Base-by-base conservation (phyloP, 495 filamentous ascomycete species). In the Aspergillus affinis region DNA sequence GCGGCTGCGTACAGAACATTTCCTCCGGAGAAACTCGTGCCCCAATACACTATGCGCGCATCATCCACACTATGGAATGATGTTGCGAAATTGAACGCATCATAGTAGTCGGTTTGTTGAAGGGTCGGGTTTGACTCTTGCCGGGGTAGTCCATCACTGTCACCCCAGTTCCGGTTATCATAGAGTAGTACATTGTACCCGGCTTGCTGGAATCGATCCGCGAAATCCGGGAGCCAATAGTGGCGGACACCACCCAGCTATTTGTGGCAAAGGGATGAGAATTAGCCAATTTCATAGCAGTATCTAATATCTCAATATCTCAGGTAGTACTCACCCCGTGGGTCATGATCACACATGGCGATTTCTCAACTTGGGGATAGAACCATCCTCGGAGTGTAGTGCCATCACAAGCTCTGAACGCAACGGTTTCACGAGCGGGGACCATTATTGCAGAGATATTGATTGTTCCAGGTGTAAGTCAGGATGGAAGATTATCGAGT, bases 161-260 rank as follows among this genome's bases (percentile, higher is more conserved):
- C 63, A 29, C 75, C 75, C 59, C 66, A 75, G 59, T 64, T 61
- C 29, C 73, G 68, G 49, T 76, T 69, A 51, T 77, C 72, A 52
- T 75, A 77, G 5, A 75, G 58, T 2, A 77, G 60, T 20, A 59
- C 60, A 26, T 30, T 54, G 48, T 67, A 63, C 5, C 67, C 60
- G 20, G 69, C 68, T 21, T 64, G 8, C 15, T 63, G 61, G 62
- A 75, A 75, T 32, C 65, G 52, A 29, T 59, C 62, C 2, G 69
- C 67, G 58, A 72, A 67, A 15, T n/a, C 3, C 0, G 63, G 63
- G 2, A 65, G 55, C 1, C 4, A n/a, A 36, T 2, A 51, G 48
- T 51, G 48, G 17, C 48, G 48, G 48, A 48, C 6, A 1, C 47
- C 47, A n/a, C 1, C 47, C 2, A 48, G 47, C 47, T 48, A 30